Conservation (phyloP, 768 basidiomycete species). For the Kwoniella newhampshirensis region DNA sequence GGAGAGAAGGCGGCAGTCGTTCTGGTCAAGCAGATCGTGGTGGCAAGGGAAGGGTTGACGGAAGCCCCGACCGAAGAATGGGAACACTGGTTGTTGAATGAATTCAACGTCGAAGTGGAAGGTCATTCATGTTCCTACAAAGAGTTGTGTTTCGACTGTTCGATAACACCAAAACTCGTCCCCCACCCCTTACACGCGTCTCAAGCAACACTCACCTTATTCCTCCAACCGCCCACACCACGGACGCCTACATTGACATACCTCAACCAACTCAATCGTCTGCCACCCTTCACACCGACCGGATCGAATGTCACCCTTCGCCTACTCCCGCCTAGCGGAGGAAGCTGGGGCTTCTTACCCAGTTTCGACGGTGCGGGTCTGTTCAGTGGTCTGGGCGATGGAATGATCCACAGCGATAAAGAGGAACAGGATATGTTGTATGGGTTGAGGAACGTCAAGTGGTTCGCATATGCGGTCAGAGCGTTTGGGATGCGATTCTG, state of each 20-base stretch:
- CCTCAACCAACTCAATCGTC: constrained; percentile 59
- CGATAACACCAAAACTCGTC: constrained; percentile 25
- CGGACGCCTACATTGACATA: constrained; percentile 40
- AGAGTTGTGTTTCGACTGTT: constrained; percentile 48
- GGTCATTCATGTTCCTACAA: constrained; percentile 37
- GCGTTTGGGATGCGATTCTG: constrained; percentile 78
- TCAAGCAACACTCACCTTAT: constrained; percentile 44
- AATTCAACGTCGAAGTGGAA: constrained; percentile 34
- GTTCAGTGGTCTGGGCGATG: constrained; percentile 35
- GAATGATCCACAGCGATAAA: constrained; percentile 59
- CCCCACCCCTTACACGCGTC: constrained; percentile 36
- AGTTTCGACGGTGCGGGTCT: constrained; percentile 41
- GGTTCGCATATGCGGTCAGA: constrained; percentile 82
- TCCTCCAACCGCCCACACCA: constrained; percentile 41
- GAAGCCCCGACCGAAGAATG: constrained; percentile 28
- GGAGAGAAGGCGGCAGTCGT: constrained; percentile 52
- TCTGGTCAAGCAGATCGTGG: constrained; percentile 73
- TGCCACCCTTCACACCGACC: constrained; percentile 32
- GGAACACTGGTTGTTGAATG: constrained; percentile 43
- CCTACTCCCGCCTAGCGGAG: constrained; percentile 25
- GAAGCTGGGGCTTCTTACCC: constrained; percentile 44
- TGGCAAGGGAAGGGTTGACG: constrained; percentile 34
- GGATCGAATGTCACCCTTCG: constrained; percentile 33
- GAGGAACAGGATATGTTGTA: constrained; percentile 63
- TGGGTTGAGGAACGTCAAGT: constrained; percentile 76